Evolutionary conservation across 2,329 filamentous ascomycete genomes (phyloP).

Genomic region (Cladosporium velox): DNA sequence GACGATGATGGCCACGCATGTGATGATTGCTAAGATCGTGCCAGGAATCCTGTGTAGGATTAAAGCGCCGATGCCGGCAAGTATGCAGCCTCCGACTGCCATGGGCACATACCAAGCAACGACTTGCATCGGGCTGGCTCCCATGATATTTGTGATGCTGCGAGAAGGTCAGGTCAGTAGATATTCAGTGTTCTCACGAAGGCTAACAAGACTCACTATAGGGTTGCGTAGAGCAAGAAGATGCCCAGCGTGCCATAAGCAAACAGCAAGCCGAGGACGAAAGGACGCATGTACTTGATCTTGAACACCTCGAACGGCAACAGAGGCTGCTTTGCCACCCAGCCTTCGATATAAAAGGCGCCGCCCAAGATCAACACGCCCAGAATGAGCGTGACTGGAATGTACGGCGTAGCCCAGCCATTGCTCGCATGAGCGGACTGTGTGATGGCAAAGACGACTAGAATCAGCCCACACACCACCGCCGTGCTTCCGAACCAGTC

Average conservation of each 20-base stretch:
- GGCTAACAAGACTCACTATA: constrained; percentile 55
- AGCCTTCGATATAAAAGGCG: constrained; percentile 71
- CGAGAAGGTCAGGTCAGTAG: constrained; percentile 14
- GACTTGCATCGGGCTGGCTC: constrained; percentile 61
- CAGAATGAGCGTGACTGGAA: constrained; percentile 64
- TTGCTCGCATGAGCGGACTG: constrained; percentile 68
- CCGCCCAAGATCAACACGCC: constrained; percentile 61
- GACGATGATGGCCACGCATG: constrained; percentile 60
- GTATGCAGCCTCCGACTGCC: constrained; percentile 68
- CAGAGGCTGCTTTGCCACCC: constrained; percentile 67
- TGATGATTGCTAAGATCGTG: constrained; percentile 63
- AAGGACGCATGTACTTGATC: constrained; percentile 67
- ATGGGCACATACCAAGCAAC: constrained; percentile 71
- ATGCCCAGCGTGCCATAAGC: constrained; percentile 69
- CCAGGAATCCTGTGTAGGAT: constrained; percentile 68
- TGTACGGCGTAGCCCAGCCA: constrained; percentile 73
- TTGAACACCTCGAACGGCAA: constrained; percentile 70
- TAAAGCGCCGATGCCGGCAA: constrained; percentile 64
- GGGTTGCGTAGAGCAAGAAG: constrained; percentile 68
- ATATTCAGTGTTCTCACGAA: background rate
- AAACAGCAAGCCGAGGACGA: constrained; percentile 63
- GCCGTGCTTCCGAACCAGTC: constrained; percentile 67
- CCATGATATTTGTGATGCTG: constrained; percentile 63
- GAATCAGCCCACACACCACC: constrained; percentile 64
- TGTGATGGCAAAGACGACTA: constrained; percentile 75